Percentiles rank a stretch among this genome's conserved stretches.
These are phyloP conservation scores for Neopestalotiopsis sp. DNA, from an alignment of 2,329 filamentous ascomycete species.

Conservation along the genomic window DNA sequence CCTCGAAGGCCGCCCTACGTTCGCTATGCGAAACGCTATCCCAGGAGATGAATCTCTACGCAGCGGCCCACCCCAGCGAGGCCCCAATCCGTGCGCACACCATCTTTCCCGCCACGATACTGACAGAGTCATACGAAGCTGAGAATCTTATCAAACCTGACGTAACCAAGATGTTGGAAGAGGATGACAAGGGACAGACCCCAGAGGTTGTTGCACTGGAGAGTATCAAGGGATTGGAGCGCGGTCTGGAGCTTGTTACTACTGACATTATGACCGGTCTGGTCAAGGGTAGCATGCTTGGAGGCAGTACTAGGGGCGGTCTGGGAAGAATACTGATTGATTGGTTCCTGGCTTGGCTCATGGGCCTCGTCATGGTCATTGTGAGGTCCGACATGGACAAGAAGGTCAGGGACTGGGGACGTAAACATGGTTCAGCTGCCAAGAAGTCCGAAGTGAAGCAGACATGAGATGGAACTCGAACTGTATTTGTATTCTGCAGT, in stretches of 20 bases:
- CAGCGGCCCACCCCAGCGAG: conserved; percentile 30
- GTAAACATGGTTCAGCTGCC: not conserved
- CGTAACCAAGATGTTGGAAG: conserved; percentile 19
- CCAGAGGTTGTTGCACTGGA: conserved; percentile 26
- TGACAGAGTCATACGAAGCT: conserved; percentile 53
- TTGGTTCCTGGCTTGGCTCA: conserved; percentile 23
- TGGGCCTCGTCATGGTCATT: conserved; percentile 26
- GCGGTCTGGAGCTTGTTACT: conserved; percentile 32
- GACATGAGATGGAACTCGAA: too few species aligned
- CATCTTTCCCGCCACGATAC: conserved; percentile 69
- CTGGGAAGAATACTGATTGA: conserved; percentile 21
- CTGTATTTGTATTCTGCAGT: too few species aligned
- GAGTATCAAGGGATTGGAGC: conserved; percentile 31
- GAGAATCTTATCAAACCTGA: conserved; percentile 28
- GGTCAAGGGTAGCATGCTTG: conserved; percentile 25
- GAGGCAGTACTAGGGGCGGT: conserved; percentile 27
- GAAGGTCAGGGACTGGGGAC: conserved; percentile 19
- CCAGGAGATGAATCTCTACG: conserved; percentile 57
- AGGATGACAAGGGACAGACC: conserved; percentile 22
- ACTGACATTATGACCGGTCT: conserved; percentile 26
- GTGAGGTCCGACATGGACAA: conserved; percentile 28
- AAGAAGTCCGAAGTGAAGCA: too few species aligned
- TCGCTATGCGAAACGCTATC: conserved; percentile 68
- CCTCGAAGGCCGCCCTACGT: conserved; percentile 70
- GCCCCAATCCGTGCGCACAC: conserved; percentile 62